These are phyloP conservation scores for Tolypocladium tropicale DNA, from an alignment of 2,329 filamentous ascomycete species.

Conservation along the genomic window DNA sequence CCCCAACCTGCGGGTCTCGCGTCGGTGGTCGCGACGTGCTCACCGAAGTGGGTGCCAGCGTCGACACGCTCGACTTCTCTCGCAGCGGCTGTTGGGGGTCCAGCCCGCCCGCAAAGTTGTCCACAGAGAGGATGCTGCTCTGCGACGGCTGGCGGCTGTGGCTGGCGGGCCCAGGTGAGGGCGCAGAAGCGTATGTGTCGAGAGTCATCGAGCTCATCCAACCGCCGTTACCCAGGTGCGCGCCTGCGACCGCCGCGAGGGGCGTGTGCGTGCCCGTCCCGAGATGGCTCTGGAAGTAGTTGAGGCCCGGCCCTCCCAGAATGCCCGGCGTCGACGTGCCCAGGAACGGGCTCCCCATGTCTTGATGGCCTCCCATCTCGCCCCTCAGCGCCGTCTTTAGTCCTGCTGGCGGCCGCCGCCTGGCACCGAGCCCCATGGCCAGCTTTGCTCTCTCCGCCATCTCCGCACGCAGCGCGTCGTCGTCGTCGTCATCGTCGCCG, in stretches of 20 bases:
- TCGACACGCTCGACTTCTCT: constrained; percentile 54
- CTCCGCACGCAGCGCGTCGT: no score
- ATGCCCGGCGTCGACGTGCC: constrained; percentile 52
- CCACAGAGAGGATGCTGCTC: constrained; percentile 34
- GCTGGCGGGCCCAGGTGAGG: constrained; percentile 8
- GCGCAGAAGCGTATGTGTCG: constrained; percentile 5
- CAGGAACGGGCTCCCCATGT: constrained; percentile 46
- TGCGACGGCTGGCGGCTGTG: constrained; percentile 35
- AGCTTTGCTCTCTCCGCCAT: constrained; percentile 10
- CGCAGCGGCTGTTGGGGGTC: constrained; percentile 32
- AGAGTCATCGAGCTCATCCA: constrained; percentile 18
- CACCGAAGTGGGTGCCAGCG: constrained; percentile 44
- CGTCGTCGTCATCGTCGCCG: constrained; percentile 24
- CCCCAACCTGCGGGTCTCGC: constrained; percentile 32
- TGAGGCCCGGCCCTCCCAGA: constrained; percentile 64
- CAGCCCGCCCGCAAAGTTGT: constrained; percentile 22
- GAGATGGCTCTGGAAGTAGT: constrained; percentile 74
- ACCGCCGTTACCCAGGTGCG: constrained; percentile 29
- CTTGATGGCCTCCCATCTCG: constrained; percentile 20
- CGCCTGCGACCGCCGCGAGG: constrained; percentile 67
- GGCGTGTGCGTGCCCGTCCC: constrained; percentile 70
- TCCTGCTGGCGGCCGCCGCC: constrained; percentile 8
- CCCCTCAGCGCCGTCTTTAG: constrained; percentile 22
- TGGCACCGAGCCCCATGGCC: neutral
- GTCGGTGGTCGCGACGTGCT: constrained; percentile 47